These are phyloP conservation scores for Castanea sativa DNA, from an alignment of 306 rosid species.

Conservation along the genomic window DNA sequence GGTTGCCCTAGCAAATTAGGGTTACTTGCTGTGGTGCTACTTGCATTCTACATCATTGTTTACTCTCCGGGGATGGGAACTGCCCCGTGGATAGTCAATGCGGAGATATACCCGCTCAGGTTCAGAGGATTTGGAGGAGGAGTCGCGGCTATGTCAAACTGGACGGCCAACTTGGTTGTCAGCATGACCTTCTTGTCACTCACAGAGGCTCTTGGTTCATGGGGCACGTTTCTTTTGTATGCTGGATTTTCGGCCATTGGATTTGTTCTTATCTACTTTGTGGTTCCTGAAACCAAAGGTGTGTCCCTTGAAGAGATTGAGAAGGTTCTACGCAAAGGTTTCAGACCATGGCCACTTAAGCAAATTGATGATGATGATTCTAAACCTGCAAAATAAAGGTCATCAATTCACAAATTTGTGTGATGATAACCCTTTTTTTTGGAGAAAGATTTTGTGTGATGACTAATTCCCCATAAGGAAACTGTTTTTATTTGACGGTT, in stretches of 20 bases:
- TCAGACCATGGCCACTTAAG: conserved; percentile 19
- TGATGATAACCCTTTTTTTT: no score
- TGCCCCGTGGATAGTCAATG: conserved; percentile 78
- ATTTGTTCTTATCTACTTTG: conserved; percentile 35
- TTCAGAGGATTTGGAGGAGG: conserved; percentile 83
- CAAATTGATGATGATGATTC: no score
- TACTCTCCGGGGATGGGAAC: conserved; percentile 89
- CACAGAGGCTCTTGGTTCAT: conserved; percentile 48
- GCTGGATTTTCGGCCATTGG: conserved; percentile 45
- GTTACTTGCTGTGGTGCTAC: conserved; percentile 54
- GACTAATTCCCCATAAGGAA: no score
- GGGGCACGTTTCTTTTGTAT: conserved; percentile 67
- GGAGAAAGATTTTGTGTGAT: no score
- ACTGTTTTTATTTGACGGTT: no score
- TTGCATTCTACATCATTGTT: conserved; percentile 60
- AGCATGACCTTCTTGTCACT: conserved; percentile 68
- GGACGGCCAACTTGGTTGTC: conserved; percentile 70
- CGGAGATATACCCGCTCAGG: conserved; percentile 74
- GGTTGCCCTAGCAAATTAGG: conserved; percentile 82
- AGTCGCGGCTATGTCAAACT: conserved; percentile 76
- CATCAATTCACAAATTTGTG: no score
- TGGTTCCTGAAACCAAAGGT: conserved; percentile 57
- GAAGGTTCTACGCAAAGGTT: conserved; percentile 37
- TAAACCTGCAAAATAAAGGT: no score
- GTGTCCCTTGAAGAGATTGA: conserved; percentile 45